Conservation (phyloP, 495 filamentous ascomycete species). For the Sporormia fimetaria region DNA sequence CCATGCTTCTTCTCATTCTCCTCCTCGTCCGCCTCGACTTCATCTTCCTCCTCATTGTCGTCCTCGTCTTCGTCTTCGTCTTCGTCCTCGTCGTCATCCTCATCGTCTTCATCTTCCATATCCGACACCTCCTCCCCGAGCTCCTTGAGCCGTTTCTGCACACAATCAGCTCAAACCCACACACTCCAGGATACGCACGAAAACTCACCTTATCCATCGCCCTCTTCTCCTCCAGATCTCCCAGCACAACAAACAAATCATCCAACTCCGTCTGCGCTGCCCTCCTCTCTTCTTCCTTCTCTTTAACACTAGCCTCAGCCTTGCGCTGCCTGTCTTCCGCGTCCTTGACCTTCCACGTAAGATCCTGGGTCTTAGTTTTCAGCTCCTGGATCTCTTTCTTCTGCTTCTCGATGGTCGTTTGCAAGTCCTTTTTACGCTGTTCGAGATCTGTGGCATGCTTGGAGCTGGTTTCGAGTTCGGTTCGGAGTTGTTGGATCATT, state of each 20-base stretch:
- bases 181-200: neutral
- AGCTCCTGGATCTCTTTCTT: slow-evolving; percentile 16
- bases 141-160: slow-evolving; percentile 33
- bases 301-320: slow-evolving; percentile 21
- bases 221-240: slow-evolving; percentile 35
- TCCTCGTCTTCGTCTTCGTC: slow-evolving; percentile 20
- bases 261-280: slow-evolving; percentile 33
- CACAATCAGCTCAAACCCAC: slow-evolving; percentile 6
- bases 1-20: neutral
- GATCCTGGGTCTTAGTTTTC: slow-evolving; percentile 27
- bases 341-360: slow-evolving; percentile 22
- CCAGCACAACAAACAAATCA: slow-evolving; percentile 34
- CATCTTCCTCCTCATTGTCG: slow-evolving; percentile 1
- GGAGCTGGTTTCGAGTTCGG: slow-evolving; percentile 5
- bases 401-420: slow-evolving; percentile 12
- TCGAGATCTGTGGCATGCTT: slow-evolving; percentile 15
- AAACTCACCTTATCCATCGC: slow-evolving; percentile 28
- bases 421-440: slow-evolving; percentile 9
- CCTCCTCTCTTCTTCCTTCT: slow-evolving; percentile 28
- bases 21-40: neutral
- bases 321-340: slow-evolving; percentile 25
- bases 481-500: slow-evolving; percentile 10
- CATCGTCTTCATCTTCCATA: slow-evolving; percentile 32
- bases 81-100: slow-evolving; percentile 25
- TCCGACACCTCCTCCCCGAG: slow-evolving; percentile 33